These are phyloP conservation scores for Onygenales sp. DNA, from an alignment of 2,329 filamentous ascomycete species.

Conservation along the genomic window DNA sequence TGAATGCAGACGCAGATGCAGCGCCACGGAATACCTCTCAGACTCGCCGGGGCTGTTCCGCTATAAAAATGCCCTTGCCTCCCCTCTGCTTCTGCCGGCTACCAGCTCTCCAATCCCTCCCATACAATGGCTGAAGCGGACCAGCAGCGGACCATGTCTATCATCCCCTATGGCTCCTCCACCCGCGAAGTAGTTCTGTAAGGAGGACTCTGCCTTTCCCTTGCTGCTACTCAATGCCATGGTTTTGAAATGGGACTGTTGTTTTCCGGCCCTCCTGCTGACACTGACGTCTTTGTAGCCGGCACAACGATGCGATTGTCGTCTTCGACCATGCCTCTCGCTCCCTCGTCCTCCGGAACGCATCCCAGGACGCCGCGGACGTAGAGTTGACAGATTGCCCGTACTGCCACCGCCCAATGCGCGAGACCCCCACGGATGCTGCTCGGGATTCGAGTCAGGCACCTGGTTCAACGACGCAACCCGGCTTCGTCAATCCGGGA, in stretches of 20 bases:
- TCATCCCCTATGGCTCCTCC: conserved; percentile 32
- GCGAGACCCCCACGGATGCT: conserved; percentile 35
- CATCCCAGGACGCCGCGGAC: conserved; percentile 36
- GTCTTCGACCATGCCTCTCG: conserved; percentile 79
- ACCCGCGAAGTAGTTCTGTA: conserved; percentile 38
- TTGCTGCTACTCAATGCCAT: neutral
- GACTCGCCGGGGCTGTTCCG: neutral
- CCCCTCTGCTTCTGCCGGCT: neutral
- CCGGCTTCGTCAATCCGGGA: conserved; percentile 75
- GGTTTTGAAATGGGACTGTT: neutral
- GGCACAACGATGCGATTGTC: conserved; percentile 85
- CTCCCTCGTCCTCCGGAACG: conserved; percentile 70
- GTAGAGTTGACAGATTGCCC: conserved; percentile 66
- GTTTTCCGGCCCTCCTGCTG: conserved; percentile 3
- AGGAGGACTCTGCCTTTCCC: conserved; percentile 13
- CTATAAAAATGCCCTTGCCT: conserved; percentile 6
- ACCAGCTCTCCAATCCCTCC: neutral
- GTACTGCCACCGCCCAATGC: conserved; percentile 71
- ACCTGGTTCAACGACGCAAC: conserved; percentile 24
- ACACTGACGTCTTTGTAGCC: conserved; percentile 43
- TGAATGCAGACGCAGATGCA: no score
- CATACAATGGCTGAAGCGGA: conserved; percentile 10
- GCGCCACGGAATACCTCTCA: no score
- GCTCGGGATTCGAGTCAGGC: conserved; percentile 24
- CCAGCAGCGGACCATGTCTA: conserved; percentile 26